Conservation (phyloP, 352 stramenopile species). For the Pythium oligandrum region DNA sequence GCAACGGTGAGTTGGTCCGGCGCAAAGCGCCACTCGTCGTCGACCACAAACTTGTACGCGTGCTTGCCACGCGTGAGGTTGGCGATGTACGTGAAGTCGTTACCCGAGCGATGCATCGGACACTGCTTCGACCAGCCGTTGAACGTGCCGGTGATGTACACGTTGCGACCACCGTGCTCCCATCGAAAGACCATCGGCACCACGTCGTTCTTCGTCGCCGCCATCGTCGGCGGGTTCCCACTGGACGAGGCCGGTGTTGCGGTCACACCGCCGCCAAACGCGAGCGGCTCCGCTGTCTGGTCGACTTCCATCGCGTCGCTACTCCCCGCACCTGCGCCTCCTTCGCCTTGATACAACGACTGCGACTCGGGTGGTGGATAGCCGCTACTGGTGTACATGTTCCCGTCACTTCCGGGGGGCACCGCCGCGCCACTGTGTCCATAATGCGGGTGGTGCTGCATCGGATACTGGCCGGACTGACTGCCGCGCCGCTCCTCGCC, state of each 20-base stretch:
- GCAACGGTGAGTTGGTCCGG: slow-evolving; percentile 95
- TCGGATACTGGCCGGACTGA: slow-evolving; percentile 32
- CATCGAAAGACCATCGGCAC: slow-evolving; percentile 97
- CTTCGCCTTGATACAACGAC: slow-evolving; percentile 1
- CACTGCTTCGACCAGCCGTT: slow-evolving; percentile 99
- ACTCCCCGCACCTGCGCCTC: neutral
- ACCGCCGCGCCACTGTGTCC: slow-evolving; percentile 3
- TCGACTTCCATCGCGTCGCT: slow-evolving; percentile 73
- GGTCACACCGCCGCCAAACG: slow-evolving; percentile 10
- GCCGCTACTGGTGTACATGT: slow-evolving; percentile 14
- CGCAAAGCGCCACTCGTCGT: slow-evolving; percentile 98
- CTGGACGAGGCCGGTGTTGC: neutral
- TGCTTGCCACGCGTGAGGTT: slow-evolving; percentile 97
- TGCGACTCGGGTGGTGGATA: slow-evolving; percentile 6
- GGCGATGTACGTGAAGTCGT: slow-evolving; percentile 99
- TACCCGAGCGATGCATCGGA: slow-evolving; percentile 98
- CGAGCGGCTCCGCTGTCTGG: slow-evolving; percentile 28
- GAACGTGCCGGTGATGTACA: slow-evolving; percentile 99
- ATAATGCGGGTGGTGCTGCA: slow-evolving; percentile 71
- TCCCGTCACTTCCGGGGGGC: slow-evolving; percentile 11
- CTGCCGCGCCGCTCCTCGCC: slow-evolving; percentile 15
- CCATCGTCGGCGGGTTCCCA: neutral
- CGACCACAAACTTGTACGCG: slow-evolving; percentile 99
- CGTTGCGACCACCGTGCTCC: slow-evolving; percentile 95
- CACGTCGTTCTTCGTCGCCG: slow-evolving; percentile 23